phyloP scores from a whole-genome alignment of 1,284 basidiomycete species.

The Austroboletus olivaceoglutinosus region DNA sequence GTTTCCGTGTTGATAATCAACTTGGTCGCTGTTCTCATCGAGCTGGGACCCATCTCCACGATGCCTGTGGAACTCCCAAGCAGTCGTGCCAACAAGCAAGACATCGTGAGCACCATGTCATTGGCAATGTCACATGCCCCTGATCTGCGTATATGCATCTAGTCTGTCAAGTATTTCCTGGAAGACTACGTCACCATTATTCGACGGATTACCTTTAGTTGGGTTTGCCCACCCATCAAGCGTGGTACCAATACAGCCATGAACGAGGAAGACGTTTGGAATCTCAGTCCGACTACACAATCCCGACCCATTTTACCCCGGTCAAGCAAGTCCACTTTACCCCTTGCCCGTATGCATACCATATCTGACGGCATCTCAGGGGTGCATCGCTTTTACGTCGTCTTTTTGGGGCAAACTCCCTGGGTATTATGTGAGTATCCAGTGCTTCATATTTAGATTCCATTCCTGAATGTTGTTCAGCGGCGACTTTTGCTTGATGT shows the following conservation, averaged over 20 bases:
- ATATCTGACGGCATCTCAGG: slow-evolving; percentile 19
- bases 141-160: slow-evolving; percentile 1
- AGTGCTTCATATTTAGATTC: background rate
- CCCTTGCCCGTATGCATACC: background rate
- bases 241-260: slow-evolving; percentile 51
- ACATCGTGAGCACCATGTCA: slow-evolving; percentile 37
- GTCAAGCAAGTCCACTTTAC: slow-evolving; percentile 33
- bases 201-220: slow-evolving; percentile 69
- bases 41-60: slow-evolving; percentile 34
- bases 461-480: slow-evolving; percentile 22
- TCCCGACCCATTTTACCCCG: slow-evolving; percentile 50
- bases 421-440: slow-evolving; percentile 58
- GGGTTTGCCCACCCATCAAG: slow-evolving; percentile 59
- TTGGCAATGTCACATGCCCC: background rate
- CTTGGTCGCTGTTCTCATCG: slow-evolving; percentile 34
- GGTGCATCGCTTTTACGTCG: slow-evolving; percentile 57
- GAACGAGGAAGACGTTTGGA: slow-evolving; percentile 58
- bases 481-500: slow-evolving; percentile 65
- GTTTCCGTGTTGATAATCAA: slow-evolving; percentile 36
- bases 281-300: slow-evolving; percentile 53
- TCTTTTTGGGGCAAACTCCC: slow-evolving; percentile 65
- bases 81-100: slow-evolving; percentile 33
- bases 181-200: slow-evolving; percentile 67
- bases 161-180: slow-evolving; percentile 47
- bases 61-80: slow-evolving; percentile 51